A percentile compares a stretch with the other conserved stretches of the same genome.
Evolutionary conservation across 1,284 basidiomycete genomes (phyloP).

Genomic region (Somion occarium): DNA sequence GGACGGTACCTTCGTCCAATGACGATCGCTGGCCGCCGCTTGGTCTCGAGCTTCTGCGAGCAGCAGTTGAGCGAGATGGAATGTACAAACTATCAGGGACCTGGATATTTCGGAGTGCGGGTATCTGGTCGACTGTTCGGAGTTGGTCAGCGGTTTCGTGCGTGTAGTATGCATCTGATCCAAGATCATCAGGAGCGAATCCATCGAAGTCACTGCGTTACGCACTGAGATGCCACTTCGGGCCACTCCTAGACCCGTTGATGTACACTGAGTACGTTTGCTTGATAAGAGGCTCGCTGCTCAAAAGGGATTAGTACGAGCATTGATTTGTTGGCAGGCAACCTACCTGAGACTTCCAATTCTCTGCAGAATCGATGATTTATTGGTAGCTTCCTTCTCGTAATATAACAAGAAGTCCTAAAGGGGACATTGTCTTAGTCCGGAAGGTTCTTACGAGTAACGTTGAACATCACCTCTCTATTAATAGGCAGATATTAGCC

Average conservation of each 20-base stretch:
- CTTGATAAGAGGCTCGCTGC: conserved; percentile 33
- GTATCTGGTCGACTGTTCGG: conserved; percentile 53
- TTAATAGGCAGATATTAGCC: background rate
- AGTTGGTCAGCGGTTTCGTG: conserved; percentile 47
- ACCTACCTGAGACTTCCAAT: conserved; percentile 21
- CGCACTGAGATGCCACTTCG: conserved; percentile 42
- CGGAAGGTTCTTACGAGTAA: conserved; percentile 7
- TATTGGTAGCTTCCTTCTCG: conserved; percentile 30
- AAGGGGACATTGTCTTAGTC: too few relatives aligned
- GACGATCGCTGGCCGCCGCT: background rate
- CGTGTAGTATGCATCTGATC: conserved; percentile 37
- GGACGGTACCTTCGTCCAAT: background rate
- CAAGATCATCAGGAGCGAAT: conserved; percentile 3
- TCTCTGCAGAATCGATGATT: conserved; percentile 26
- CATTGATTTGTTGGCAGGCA: background rate
- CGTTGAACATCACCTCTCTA: background rate
- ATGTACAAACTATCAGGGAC: conserved; percentile 59
- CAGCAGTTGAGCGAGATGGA: conserved; percentile 55
- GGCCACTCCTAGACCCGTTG: conserved; percentile 27
- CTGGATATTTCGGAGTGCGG: conserved; percentile 42
- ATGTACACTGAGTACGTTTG: conserved; percentile 41
- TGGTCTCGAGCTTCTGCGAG: background rate
- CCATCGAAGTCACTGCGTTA: conserved; percentile 9
- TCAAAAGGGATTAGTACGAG: conserved; percentile 8
- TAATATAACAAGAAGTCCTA: conserved; percentile 36